Percentiles rank a stretch among this genome's conserved stretches.
These are phyloP conservation scores for Termitomyces titanicus DNA, from an alignment of 768 basidiomycete genomes.

Conservation along the genomic window DNA sequence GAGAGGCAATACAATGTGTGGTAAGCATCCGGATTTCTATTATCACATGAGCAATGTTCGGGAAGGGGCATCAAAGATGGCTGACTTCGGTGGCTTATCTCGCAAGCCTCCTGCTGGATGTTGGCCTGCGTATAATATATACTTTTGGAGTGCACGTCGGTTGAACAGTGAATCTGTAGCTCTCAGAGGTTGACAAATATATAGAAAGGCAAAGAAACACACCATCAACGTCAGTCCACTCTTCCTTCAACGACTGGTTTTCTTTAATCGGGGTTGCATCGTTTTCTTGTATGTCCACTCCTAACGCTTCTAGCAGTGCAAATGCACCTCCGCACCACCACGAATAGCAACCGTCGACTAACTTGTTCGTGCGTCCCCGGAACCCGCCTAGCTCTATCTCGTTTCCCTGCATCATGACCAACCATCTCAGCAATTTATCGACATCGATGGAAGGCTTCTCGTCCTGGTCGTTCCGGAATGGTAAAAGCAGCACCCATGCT, in stretches of 20 bases:
- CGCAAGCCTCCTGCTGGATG: conserved; percentile 81
- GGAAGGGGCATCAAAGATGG: conserved; percentile 1
- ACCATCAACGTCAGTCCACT: conserved; percentile 78
- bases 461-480: conserved; percentile 34
- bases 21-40: conserved; percentile 86
- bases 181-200: conserved; percentile 1
- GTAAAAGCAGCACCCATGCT: conserved; percentile 74
- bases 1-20: conserved; percentile 93
- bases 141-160: conserved; percentile 77
- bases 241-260: conserved; percentile 27
- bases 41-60: neutral
- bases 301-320: conserved; percentile 64
- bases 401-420: conserved; percentile 79
- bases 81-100: conserved; percentile 94
- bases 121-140: conserved; percentile 83
- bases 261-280: conserved; percentile 28
- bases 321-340: conserved; percentile 99
- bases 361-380: conserved; percentile 89
- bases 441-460: conserved; percentile 48
- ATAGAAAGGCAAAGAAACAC: conserved; percentile 10
- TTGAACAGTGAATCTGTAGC: conserved; percentile 47
- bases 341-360: conserved; percentile 99
- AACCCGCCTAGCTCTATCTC: conserved; percentile 90
- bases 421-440: conserved; percentile 69
- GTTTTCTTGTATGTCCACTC: conserved; percentile 34